A percentile compares a stretch with the other conserved stretches of the same genome.
Evolutionary conservation across 2,329 filamentous ascomycete species (phyloP).

Genomic region (Thelonectria blattea): DNA sequence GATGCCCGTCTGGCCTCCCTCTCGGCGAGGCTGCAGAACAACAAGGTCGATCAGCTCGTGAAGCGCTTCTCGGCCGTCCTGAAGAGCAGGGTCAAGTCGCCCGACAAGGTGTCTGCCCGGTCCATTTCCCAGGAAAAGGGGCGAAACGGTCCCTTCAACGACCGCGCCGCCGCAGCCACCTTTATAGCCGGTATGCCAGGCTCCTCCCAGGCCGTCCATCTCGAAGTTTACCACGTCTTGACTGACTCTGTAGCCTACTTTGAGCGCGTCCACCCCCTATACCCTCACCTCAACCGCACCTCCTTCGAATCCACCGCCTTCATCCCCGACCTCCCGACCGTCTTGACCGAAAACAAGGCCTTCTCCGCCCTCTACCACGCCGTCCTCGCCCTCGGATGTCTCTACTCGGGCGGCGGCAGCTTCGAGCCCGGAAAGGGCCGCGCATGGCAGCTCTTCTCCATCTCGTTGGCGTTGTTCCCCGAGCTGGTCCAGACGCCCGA

Average conservation of each 20-base stretch:
- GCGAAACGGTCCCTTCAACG: not conserved
- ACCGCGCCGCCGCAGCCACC: conserved; percentile 5
- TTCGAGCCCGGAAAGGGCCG: conserved; percentile 33
- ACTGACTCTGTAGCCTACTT: conserved; percentile 25
- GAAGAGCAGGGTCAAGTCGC: conserved; percentile 24
- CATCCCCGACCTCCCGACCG: not conserved
- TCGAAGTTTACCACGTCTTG: not conserved
- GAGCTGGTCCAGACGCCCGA: conserved; percentile 13
- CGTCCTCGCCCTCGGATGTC: conserved; percentile 29
- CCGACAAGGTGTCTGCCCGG: conserved; percentile 21
- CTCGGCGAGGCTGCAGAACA: conserved; percentile 29
- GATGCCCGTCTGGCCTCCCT: conserved; percentile 30
- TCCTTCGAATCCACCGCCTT: conserved; percentile 20
- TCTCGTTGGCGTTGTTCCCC: conserved; percentile 22
- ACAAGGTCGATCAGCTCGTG: conserved; percentile 30
- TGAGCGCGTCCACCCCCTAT: conserved; percentile 30
- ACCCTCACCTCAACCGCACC: conserved; percentile 23
- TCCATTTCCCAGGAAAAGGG: conserved; percentile 16
- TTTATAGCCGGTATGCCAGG: conserved; percentile 20
- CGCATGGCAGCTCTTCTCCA: conserved; percentile 29
- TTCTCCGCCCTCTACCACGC: conserved; percentile 31
- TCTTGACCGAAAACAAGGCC: conserved; percentile 10
- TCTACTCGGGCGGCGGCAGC: conserved; percentile 24
- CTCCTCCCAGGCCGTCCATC: too few relatives aligned
- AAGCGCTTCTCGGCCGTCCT: conserved; percentile 27